A percentile compares a stretch with the other conserved stretches of the same genome.
Evolutionary conservation across 495 filamentous ascomycete genomes (phyloP).

Genomic region (Trichoderma gamsii): DNA sequence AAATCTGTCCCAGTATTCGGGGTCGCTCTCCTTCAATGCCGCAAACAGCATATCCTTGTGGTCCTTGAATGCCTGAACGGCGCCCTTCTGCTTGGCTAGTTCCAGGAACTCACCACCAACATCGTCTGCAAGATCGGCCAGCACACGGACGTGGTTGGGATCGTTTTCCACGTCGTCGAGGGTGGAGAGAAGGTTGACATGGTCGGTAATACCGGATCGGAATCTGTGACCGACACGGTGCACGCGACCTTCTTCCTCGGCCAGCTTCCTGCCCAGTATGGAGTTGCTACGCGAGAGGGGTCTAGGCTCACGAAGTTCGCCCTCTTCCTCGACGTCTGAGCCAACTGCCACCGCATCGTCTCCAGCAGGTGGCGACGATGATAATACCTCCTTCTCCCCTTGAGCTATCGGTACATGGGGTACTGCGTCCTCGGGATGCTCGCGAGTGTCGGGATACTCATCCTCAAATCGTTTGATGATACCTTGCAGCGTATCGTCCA

Average conservation of each 20-base stretch:
- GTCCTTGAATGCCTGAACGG: conserved; percentile 55
- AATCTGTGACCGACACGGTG: conserved; percentile 79
- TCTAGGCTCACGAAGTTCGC: conserved; percentile 29
- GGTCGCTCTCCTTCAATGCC: conserved; percentile 50
- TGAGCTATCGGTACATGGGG: conserved; percentile 16
- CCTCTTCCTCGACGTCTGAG: conserved; percentile 37
- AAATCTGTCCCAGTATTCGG: conserved; percentile 56
- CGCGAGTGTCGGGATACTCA: conserved; percentile 85
- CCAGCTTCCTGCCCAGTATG: conserved; percentile 71
- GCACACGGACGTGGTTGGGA: conserved; percentile 46
- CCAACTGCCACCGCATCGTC: conserved; percentile 26
- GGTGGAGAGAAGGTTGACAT: conserved; percentile 37
- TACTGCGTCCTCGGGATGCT: conserved; percentile 31
- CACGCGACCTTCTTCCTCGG: conserved; percentile 82
- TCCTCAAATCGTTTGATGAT: conserved; percentile 95
- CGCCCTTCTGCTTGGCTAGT: conserved; percentile 47
- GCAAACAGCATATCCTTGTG: conserved; percentile 43
- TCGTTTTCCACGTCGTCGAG: conserved; percentile 47
- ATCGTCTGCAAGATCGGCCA: conserved; percentile 59
- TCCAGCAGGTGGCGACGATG: conserved; percentile 32
- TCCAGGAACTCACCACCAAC: conserved; percentile 50
- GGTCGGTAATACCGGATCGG: conserved; percentile 51
- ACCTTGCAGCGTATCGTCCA: conserved; percentile 78
- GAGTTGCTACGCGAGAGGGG: conserved; percentile 64
- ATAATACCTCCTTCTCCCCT: conserved; percentile 32